Base-by-base conservation (phyloP, 163 green algal genomes). In the Scenedesmus sp. region DNA sequence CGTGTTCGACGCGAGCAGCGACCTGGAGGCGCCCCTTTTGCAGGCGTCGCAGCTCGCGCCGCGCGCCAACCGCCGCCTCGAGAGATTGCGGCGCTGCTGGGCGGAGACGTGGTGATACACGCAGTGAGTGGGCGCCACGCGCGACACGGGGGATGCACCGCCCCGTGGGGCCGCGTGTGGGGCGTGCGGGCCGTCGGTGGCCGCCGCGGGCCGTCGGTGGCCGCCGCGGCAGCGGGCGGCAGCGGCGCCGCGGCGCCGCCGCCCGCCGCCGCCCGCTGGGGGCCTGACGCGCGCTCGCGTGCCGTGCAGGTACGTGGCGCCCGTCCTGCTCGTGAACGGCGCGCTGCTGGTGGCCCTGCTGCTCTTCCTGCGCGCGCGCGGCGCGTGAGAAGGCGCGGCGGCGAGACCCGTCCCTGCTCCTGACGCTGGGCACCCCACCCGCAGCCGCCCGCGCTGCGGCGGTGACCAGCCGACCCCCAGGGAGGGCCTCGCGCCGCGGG, bases 301-400 rank as follows among this genome's bases (percentile, higher is more conserved):
- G n/a, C 64, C 14, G n/a, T 63, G 26, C 67, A 76, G 67, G 51
- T 81, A 81, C 22, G 65, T 81, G 13, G 60, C 66, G 34, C 73
- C 73, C 36, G 36, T 81, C 4, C 20, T 81, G 7, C 4, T 44
- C 10, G 62, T 81, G n/a, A 81, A 81, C 62, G 36, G n/a, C 31
- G n/a, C 65, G 14, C 33, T 81, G 56, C 34, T 81, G 42, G 14
- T 73, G 20, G 34, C 29, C 10, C 60, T 80, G 33, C 50, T 73
- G 48, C 74, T 60, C 33, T 81, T 60, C 29, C 47, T 81, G 14
- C 60, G 74, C 29, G 48, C 20, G 20, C 31, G 29, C 2, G 47
- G 56, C 36, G 36, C 66, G 0, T 76, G 51, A 42, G 51, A n/a
- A n/a, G 31, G 31, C 28, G 14, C 63, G 28, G 36, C 22, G 60